Conservation (phyloP, 192 early-diverging fungal genomes). For the Chytriomyces confervae region DNA sequence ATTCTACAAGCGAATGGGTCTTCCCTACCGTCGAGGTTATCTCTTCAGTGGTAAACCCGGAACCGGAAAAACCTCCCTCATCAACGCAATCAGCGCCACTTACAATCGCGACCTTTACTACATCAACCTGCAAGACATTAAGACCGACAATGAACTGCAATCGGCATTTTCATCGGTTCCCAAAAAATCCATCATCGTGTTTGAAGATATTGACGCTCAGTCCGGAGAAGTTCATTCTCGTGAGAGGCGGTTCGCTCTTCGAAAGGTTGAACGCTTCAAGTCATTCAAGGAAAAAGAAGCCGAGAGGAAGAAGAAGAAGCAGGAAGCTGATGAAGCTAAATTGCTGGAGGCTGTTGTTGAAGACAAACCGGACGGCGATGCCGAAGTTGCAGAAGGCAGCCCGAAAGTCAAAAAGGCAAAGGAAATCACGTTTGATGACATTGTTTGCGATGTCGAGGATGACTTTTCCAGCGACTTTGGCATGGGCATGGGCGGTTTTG, state of each 20-base stretch:
- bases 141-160: slow-evolving; percentile 47
- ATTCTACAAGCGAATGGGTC: slow-evolving; percentile 66
- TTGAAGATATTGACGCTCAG: slow-evolving; percentile 67
- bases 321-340: slow-evolving; percentile 30
- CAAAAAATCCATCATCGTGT: slow-evolving; percentile 55
- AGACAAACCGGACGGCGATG: slow-evolving; percentile 18
- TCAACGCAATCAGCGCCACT: slow-evolving; percentile 51
- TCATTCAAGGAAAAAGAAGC: slow-evolving; percentile 34
- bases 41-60: slow-evolving; percentile 52
- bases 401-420: slow-evolving; percentile 21
- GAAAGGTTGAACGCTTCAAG: slow-evolving; percentile 33
- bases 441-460: slow-evolving; percentile 31
- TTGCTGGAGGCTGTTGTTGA: slow-evolving; percentile 30
- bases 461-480: slow-evolving; percentile 12
- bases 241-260: slow-evolving; percentile 38
- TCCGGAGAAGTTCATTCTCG: slow-evolving; percentile 52
- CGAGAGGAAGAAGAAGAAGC: slow-evolving; percentile 42
- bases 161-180: slow-evolving; percentile 52
- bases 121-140: slow-evolving; percentile 53
- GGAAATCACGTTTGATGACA: slow-evolving; percentile 13
- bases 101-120: slow-evolving; percentile 56
- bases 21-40: slow-evolving; percentile 66
- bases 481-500: not conserved
- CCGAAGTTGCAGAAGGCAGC: slow-evolving; percentile 17
- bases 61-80: slow-evolving; percentile 53